These are phyloP conservation scores for Colletotrichum chrysophilum DNA, from an alignment of 2,329 filamentous ascomycete species.

Conservation along the genomic window DNA sequence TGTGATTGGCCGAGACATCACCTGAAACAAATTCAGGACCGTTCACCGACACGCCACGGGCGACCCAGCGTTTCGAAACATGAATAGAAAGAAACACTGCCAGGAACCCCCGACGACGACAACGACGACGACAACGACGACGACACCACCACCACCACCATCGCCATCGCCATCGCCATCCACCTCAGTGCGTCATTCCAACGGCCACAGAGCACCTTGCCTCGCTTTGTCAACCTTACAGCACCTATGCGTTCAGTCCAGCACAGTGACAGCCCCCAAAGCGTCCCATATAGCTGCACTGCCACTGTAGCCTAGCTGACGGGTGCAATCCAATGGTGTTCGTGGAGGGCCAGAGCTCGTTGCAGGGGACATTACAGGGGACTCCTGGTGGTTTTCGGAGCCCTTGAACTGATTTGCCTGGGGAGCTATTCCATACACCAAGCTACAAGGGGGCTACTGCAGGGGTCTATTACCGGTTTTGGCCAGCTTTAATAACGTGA, in stretches of 20 bases:
- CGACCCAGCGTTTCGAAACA: conserved; percentile 21
- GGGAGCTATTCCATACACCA: neutral
- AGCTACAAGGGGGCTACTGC: neutral
- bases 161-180: neutral
- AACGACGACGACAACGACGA: neutral
- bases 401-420: neutral
- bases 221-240: too few species aligned
- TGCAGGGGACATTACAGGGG: neutral
- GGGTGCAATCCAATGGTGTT: neutral
- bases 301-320: neutral
- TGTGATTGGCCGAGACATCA: conserved; percentile 7
- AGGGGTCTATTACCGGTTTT: conserved; percentile 2
- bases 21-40: conserved; percentile 27
- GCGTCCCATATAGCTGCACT: neutral
- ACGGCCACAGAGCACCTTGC: too few species aligned
- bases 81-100: neutral
- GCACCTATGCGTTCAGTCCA: neutral
- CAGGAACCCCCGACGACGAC: neutral
- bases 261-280: neutral
- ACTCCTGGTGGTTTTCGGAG: neutral
- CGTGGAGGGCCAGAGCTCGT: neutral
- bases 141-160: neutral
- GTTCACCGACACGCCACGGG: conserved; percentile 19
- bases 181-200: too few species aligned
- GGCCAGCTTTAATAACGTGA: conserved; percentile 10